Evolutionary conservation across 768 basidiomycete species (phyloP), one percentile per base, ranked within the genome.

Genomic region (Agaricus blazei): DNA sequence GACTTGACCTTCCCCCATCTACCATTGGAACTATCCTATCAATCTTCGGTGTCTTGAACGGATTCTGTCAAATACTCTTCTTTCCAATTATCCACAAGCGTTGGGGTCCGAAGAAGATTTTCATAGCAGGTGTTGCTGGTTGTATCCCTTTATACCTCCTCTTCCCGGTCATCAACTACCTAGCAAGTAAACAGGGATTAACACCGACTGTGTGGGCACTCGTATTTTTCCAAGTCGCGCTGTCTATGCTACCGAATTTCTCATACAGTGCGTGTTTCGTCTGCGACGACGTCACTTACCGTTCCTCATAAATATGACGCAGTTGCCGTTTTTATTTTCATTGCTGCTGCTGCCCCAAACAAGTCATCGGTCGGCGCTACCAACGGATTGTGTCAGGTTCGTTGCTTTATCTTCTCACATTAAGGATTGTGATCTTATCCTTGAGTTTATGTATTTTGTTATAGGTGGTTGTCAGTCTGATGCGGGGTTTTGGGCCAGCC

Each of bases 271-370:
- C 63, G 85, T 63, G 19, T 3, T 31, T 11, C 2, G 31, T 34
- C 41, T n/a, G n/a, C 49, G 28, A 31, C 1, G 29, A 12, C 44
- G 23, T 6, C 53, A 15, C 34, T 34, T 12, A 42, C 58, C 24
- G 12, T 34, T 55, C 24, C 59, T 40, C 38, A 19, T 26, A 42
- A 40, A 14, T 46, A 27, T 15, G 12, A 36, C 12, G 23, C 50
- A 88, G 87, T 86, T 19, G 81, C 85, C 44, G 68, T 88, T 27
- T 88, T 87, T 67, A 86, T 90, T 48, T 86, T 81, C 59, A 83
- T 90, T 55, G 74, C 79, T 11, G 81, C 80, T 4, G 75, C 87
- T 15, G 72, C 88, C 0, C 87, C 88, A 3, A 86, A 86, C 51
- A 76, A 76, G 31, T 78, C 81, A 9, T 81, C 84, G 7, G 74